Base-by-base conservation (phyloP, 2,329 filamentous ascomycete genomes). In the Stagonosporopsis chrysanthemi region DNA sequence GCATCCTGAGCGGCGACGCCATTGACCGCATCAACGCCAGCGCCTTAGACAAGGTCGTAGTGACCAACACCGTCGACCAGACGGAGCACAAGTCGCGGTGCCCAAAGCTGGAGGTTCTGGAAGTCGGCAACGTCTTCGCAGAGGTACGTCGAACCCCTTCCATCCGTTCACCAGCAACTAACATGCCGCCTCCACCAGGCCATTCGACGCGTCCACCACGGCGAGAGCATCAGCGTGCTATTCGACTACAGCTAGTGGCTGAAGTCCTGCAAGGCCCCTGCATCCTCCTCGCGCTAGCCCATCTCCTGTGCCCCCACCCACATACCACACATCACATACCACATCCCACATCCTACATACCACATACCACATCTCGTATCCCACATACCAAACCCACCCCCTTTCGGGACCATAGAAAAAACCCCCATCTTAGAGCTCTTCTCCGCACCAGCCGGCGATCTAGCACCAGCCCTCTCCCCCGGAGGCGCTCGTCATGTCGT, bases 21-120 rank as follows among this genome's bases (percentile, higher is more conserved):
- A 95, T 98, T 70, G 88, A 92, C 47, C 88, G 94, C 57, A 93
- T 99, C 81, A 97, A 97, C 72, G 92, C 91, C 24, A 97, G 92
- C 59, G 88, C 91, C 22, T 84, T 99, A 62, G 94, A 98, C 80
- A 96, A 92, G 80, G 89, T 99, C 24, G 85, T 97, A 36, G 93
- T 97, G 54, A 98, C 95, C 72, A 98, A 98, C 79, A 96, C 90
- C 24, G 92, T 98, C 15, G 92, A 94, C 42, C 95, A 98, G 77
- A 82, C 88, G 31, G 90, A 96, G 65, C 90, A 98, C 79, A 82
- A 87, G 72, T 83, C 81, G 62, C 77, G 87, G 47, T 97, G 94
- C 74, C 86, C 90, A 36, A 98, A 98, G 81, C 82, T 99, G 48
- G 92, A 97, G 76, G 90, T 97, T 46, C 81, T 99, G 61, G 94